phyloP scores from a whole-genome alignment of 2,329 filamentous ascomycete genomes.

The Epichloe scottii region DNA sequence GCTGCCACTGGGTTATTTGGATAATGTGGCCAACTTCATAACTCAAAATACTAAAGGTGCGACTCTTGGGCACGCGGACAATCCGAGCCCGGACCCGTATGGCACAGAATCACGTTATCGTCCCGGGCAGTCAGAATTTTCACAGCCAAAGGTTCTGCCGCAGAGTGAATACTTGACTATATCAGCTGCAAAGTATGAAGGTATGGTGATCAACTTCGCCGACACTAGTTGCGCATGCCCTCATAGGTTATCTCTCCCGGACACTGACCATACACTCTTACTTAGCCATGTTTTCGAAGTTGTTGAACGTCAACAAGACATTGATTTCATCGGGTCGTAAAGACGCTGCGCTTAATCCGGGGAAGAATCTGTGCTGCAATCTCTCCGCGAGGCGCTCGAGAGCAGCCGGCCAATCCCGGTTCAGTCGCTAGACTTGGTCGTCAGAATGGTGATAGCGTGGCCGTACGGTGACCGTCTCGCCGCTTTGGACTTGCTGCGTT shows the following conservation, averaged over 20 bases:
- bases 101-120: constrained; percentile 69
- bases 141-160: constrained; percentile 52
- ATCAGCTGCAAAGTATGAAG: constrained; percentile 56
- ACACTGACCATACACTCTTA: constrained; percentile 13
- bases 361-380: constrained; percentile 51
- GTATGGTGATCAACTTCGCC: constrained; percentile 17
- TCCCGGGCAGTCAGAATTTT: constrained; percentile 40
- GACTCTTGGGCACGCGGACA: constrained; percentile 53
- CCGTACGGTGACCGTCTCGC: constrained; percentile 69
- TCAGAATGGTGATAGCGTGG: constrained; percentile 69
- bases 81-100: constrained; percentile 55
- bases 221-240: too few species aligned
- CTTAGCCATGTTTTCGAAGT: constrained; percentile 60
- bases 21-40: constrained; percentile 89
- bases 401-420: constrained; percentile 35
- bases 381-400: constrained; percentile 53
- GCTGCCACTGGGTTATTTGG: constrained; percentile 73
- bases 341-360: constrained; percentile 59
- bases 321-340: constrained; percentile 61
- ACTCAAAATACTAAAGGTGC: constrained; percentile 79
- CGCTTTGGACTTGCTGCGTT: constrained; percentile 76
- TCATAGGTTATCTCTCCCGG: background rate
- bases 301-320: constrained; percentile 60
- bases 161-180: constrained; percentile 72
- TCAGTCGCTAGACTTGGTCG: constrained; percentile 47